Base-by-base conservation (phyloP, 306 rosid genomes). In the Hippophae rhamnoides region DNA sequence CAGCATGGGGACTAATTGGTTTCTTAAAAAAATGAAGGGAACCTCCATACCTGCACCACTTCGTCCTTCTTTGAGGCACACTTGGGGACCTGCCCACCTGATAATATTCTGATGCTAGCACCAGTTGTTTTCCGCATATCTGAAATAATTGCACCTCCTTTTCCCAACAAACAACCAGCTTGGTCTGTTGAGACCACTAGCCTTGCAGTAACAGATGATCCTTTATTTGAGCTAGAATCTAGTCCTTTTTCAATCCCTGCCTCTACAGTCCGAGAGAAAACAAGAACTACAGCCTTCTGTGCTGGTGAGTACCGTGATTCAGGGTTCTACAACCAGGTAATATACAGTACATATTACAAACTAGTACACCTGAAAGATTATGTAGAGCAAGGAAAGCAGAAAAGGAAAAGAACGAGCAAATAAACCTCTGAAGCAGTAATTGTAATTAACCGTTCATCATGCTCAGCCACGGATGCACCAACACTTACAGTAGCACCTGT, bases 111-210 rank as follows among this genome's bases (percentile, higher is more conserved):
- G 56, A 92, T 88, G 77, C 76, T 66, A 68, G 99, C 73, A 52
- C 96, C 88, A 4, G 96, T 92, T 66, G 69, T 81, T 79, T 79
- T 88, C 62, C 95, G 81, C 67, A 92, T 92, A 74, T 88, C 99
- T 38, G 99, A 67, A 58, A 92, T 71, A 60, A 88, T 82, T 54
- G 64, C 72, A 59, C 99, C 99, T 43, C 99, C 96, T 79, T 86
- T 92, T 75, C 99, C 99, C 75, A 92, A 61, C 73, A 92, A 75
- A 74, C 99, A 92, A 68, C 99, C 99, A 74, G 88, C 96, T 73
- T 88, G 99, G 79, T 73, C 82, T 62, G 88, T 60, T 26, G 96
- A 77, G 66, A 87, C 90, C 18, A 82, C 81, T 64, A 92, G 88
- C 48, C 88, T 76, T 44, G 93, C 96, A 31, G 74, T 72, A 56